These are phyloP conservation scores for Penicillium coffeae DNA, from an alignment of 495 filamentous ascomycete species.

Conservation along the genomic window DNA sequence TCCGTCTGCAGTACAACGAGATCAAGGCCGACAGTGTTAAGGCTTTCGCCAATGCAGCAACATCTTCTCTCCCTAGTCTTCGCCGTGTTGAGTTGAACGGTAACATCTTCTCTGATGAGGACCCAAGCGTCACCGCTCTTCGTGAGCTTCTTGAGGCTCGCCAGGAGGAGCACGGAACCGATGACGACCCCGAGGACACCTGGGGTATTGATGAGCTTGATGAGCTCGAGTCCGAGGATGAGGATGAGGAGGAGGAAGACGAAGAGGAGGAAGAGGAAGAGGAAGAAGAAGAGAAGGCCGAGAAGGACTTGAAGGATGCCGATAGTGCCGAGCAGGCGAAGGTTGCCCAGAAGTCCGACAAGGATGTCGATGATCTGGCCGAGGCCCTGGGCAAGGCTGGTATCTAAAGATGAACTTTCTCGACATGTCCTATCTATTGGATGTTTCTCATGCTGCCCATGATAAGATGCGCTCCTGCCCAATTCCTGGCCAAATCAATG, in stretches of 20 bases:
- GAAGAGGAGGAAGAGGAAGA: constrained; percentile 68
- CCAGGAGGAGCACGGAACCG: constrained; percentile 54
- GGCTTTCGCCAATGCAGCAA: constrained; percentile 60
- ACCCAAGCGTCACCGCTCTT: constrained; percentile 54
- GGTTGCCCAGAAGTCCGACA: constrained; percentile 67
- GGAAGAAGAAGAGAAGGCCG: constrained; percentile 55
- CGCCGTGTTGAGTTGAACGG: constrained; percentile 90
- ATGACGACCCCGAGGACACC: constrained; percentile 51
- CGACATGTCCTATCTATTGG: no score
- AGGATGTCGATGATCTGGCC: constrained; percentile 76
- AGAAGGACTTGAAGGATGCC: constrained; percentile 60
- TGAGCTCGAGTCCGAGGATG: constrained; percentile 64
- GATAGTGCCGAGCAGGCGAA: constrained; percentile 72
- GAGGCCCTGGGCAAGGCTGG: constrained; percentile 66
- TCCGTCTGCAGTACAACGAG: constrained; percentile 92
- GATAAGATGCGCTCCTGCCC: neutral
- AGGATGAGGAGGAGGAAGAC: constrained; percentile 64
- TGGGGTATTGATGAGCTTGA: constrained; percentile 86
- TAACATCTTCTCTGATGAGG: constrained; percentile 89
- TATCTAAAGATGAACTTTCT: constrained; percentile 16
- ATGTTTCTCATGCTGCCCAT: neutral
- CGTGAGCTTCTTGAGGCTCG: constrained; percentile 48
- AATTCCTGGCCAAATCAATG: neutral
- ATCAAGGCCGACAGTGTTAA: constrained; percentile 72
- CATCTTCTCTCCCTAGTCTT: constrained; percentile 62